Evolutionary conservation across 441 rosid species (phyloP), one percentile per base, ranked within the genome.

Genomic region (Flueggea neowawraea): DNA sequence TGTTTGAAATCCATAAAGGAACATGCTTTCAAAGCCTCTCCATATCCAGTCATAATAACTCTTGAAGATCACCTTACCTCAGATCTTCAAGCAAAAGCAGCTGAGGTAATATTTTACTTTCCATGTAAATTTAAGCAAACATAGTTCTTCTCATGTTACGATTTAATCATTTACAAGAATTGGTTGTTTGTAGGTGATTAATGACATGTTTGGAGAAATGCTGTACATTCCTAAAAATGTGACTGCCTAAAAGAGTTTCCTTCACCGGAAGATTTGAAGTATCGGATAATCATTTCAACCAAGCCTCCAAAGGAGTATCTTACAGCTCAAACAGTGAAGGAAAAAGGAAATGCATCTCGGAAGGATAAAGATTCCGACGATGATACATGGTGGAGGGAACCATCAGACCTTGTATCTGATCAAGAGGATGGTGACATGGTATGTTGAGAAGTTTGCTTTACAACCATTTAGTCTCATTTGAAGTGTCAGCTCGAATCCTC

Each of bases 31-130:
- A 65, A 57, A 57, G 82, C 75, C 56, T 94, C 95, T 31, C 85
- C 86, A 8, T 90, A 90, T 70, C 97, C 97, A 4, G 90, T 94
- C 57, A 76, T 90, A 65, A 82, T 94, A 53, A 94, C 98, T 68
- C 89, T 90, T 15, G 98, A 94, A 88, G 97, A 94, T 69, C 98
- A 94, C 77, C 93, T 94, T 33, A 85, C 96, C 31, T 78, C 93
- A 41, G 66, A 79, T 14, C 96, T 90, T 66, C 97, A 89, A 73
- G 84, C 85, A 54, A 87, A 87, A 87, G 95, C 84, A 22, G 97
- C 96, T 32, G 61, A 82, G 91, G 98, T 85, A 67, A 72, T 13
- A 3, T 75, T 63, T 32, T 39, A 47, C 52, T 28, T 45, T 63
- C 67, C 69, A 55, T 31, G 6, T 63, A 10, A 49, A 48, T 33